Base-by-base conservation (phyloP, 495 filamentous ascomycete species). In the Aspergillus wentii region DNA sequence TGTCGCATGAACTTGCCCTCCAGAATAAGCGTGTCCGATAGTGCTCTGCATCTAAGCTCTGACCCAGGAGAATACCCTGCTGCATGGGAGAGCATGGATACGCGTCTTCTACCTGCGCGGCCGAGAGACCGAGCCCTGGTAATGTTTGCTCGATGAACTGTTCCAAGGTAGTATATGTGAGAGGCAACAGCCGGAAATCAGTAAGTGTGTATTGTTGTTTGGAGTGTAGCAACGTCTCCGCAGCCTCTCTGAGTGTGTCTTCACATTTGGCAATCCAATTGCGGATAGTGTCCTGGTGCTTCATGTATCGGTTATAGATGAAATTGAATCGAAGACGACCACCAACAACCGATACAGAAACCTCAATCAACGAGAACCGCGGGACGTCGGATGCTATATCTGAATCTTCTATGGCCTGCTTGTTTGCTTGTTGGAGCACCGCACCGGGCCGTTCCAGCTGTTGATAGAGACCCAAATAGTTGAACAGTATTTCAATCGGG, bases 401-500 rank as follows among this genome's bases (percentile, higher is more conserved):
- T 10, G 10, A 6, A 6, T 25, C 10, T 10, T 5, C 6, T 5
- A 6, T 10, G 5, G 22, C 6, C 22, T 25, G 5, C 22, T 10
- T 6, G 10, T 5, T 25, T 5, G 22, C 6, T 6, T 5, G 6
- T 5, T 5, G 10, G 22, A 25, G 10, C 5, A 25, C 10, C 6
- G 22, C 5, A 25, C 10, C 10, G 22, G 5, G 6, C 6, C 22
- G 5, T 25, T 25, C 22, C 22, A 25, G 10, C 22, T 25, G 22
- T 10, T 25, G 22, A 10, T 25, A 25, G 22, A 64, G 57, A 2
- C 72, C 77, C 14, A 66, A 56, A 42, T 79, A 78, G 40, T 71
- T 77, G 40, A 80, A 78, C 11, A 73, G 62, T 23, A 80, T 66
- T 53, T 81, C 78, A 20, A 77, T 62, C 2, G 47, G 17, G 40